Conservation (phyloP, 139 green algal genomes). For the Gonium pectorale region DNA sequence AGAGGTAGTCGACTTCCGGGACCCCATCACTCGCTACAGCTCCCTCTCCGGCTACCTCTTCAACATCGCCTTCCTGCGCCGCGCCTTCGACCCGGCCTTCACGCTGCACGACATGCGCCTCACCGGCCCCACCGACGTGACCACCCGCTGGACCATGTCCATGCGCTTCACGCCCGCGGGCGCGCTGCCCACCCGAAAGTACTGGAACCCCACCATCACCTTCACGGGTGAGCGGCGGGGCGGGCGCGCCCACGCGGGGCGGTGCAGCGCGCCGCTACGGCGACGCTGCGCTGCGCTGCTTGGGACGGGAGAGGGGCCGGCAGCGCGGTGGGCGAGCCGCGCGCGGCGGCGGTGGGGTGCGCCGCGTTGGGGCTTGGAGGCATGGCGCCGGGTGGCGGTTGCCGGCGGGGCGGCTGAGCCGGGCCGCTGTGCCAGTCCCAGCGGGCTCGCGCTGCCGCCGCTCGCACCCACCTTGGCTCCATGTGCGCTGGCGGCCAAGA, state of each 20-base stretch:
- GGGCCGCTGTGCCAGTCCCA: too few species aligned
- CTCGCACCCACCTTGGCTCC: too few species aligned
- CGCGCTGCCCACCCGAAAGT: constrained; percentile 45
- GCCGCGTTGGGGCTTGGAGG: too few species aligned
- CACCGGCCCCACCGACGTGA: constrained; percentile 18
- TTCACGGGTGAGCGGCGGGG: constrained; percentile 57
- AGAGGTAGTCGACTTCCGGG: constrained; percentile 55
- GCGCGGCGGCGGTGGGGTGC: too few species aligned
- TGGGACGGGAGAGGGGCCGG: neutral
- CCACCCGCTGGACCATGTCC: constrained; percentile 67
- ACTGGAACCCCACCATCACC: constrained; percentile 56
- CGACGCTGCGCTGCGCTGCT: too few species aligned
- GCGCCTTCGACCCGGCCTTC: constrained; percentile 51
- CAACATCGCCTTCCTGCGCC: constrained; percentile 69
- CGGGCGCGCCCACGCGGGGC: too few species aligned
- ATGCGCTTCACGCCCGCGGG: constrained; percentile 64
- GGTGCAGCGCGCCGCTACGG: too few species aligned
- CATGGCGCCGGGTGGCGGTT: too few species aligned
- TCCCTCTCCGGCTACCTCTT: constrained; percentile 64
- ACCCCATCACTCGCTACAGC: constrained; percentile 70
- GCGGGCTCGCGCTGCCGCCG: too few species aligned
- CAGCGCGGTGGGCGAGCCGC: too few species aligned
- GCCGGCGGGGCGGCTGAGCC: too few species aligned
- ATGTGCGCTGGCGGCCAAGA: too few species aligned
- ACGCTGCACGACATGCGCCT: constrained; percentile 59